Base-by-base conservation (phyloP, 345 rosid genomes). In the Angophora floribunda region DNA sequence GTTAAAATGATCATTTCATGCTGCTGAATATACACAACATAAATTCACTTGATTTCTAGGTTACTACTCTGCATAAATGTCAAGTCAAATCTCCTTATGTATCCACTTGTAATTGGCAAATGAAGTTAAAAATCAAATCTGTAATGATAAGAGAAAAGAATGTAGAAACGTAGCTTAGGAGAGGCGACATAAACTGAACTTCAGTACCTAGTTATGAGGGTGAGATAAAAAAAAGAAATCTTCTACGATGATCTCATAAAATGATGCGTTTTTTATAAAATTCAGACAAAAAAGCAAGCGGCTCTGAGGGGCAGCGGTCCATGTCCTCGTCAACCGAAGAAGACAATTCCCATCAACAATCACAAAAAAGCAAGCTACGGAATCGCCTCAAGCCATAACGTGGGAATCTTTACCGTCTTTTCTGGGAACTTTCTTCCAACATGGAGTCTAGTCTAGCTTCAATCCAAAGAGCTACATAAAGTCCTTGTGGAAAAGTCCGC, bases 31-130 rank as follows among this genome's bases (percentile, higher is more conserved):
- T 28, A 28, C 16, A 6, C 70, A 28, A 28, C 32, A 61, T 28
- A 26, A 13, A 61, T 61, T 61, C 4, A 28, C 59, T 55, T 55
- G 70, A 63, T 63, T 28, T 28, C 36, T 28, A 13, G 28, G 17
- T 61, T n/a, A 0, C 36, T 3, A 63, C 0, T 63, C 36, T 1
- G 0, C 70, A 13, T 63, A 4, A 13, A 7, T 61, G 2, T 28
- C 70, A 1, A 63, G 17, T 52, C 19, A 52, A 52, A 16, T 52
- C 57, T 17, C 57, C 57, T 52, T 17, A 7, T 17, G 22, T 17
- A 52, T 16, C 57, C 57, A 17, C 57, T 52, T 16, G 57, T 7
- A 52, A 16, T 6, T 52, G 57, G 22, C 57, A 52, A 52, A 52
- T 17, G 21, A 52, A 52, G 22, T 52, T 6, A 17, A 17, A 16